These are phyloP conservation scores for Starmerella powellii DNA, from an alignment of 805 yeast genomes.

Conservation along the genomic window DNA sequence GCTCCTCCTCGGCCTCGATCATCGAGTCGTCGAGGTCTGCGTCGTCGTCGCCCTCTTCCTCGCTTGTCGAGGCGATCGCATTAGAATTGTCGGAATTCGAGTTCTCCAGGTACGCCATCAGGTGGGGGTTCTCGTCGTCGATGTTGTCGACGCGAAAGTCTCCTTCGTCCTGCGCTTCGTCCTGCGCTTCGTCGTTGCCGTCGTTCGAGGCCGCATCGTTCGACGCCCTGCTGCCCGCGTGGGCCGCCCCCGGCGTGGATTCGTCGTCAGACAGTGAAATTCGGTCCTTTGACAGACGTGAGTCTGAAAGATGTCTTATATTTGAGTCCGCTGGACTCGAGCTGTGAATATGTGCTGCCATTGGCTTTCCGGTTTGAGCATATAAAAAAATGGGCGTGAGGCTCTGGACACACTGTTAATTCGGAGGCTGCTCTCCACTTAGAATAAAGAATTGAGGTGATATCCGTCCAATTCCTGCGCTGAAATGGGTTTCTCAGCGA, in stretches of 20 bases:
- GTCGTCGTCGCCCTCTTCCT: slow-evolving; percentile 26
- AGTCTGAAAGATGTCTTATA: neutral
- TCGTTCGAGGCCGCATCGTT: slow-evolving; percentile 38
- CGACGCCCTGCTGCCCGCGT: slow-evolving; percentile 52
- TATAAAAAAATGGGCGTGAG: neutral
- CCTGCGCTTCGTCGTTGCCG: neutral
- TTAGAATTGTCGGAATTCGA: slow-evolving; percentile 13
- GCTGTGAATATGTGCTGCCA: neutral
- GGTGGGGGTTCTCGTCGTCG: slow-evolving; percentile 11
- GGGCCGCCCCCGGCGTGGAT: too few species aligned
- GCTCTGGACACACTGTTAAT: neutral
- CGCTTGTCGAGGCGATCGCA: slow-evolving; percentile 19
- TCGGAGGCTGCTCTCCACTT: too few species aligned
- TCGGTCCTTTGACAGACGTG: too few species aligned
- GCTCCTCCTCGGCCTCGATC: slow-evolving; percentile 32
- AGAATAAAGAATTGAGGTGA: too few species aligned
- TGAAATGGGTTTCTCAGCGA: neutral
- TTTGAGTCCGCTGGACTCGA: neutral
- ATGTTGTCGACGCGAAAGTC: slow-evolving; percentile 3
- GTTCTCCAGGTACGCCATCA: slow-evolving; percentile 6
- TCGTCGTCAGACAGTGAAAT: too few species aligned
- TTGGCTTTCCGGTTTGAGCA: slow-evolving; percentile 1
- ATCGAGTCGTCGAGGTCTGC: slow-evolving; percentile 35
- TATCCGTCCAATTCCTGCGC: too few species aligned
- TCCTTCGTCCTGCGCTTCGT: slow-evolving; percentile 6